These are phyloP conservation scores for Globisporangium splendens DNA, from an alignment of 352 stramenopile genomes.

Conservation along the genomic window DNA sequence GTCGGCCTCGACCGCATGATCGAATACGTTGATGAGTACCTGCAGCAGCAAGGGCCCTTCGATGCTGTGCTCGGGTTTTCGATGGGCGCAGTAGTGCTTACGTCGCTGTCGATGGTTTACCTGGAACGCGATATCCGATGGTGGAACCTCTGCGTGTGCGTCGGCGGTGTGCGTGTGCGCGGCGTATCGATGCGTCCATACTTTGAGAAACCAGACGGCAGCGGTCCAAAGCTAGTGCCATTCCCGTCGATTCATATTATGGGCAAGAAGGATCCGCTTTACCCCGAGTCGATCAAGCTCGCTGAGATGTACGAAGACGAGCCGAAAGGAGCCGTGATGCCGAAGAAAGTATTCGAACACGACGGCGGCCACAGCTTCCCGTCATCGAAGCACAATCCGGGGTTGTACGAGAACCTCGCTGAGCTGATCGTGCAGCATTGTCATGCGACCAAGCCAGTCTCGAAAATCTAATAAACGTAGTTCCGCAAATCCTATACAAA, in stretches of 20 bases:
- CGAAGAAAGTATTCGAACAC: slow-evolving; percentile 32
- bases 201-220: slow-evolving; percentile 28
- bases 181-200: slow-evolving; percentile 25
- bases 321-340: slow-evolving; percentile 21
- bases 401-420: slow-evolving; percentile 35
- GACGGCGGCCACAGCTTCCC: slow-evolving; percentile 54
- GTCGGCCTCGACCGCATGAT: slow-evolving; percentile 24
- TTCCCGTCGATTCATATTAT: slow-evolving; percentile 35
- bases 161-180: slow-evolving; percentile 27
- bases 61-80: slow-evolving; percentile 73
- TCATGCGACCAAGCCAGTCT: no score
- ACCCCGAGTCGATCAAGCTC: slow-evolving; percentile 25
- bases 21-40: slow-evolving; percentile 49
- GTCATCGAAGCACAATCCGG: slow-evolving; percentile 32
- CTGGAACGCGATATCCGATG: slow-evolving; percentile 26
- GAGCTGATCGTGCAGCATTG: slow-evolving; percentile 16
- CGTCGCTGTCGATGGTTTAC: slow-evolving; percentile 54
- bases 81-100: slow-evolving; percentile 67
- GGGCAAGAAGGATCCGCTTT: slow-evolving; percentile 46
- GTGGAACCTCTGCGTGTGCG: slow-evolving; percentile 49
- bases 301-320: slow-evolving; percentile 32
- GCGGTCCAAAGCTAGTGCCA: slow-evolving; percentile 19
- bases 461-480: no score
- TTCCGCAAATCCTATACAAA: no score
- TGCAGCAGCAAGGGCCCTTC: slow-evolving; percentile 51